Evolutionary conservation across 352 stramenopile species (phyloP).

Genomic region (Phytophthora pinifolia): DNA sequence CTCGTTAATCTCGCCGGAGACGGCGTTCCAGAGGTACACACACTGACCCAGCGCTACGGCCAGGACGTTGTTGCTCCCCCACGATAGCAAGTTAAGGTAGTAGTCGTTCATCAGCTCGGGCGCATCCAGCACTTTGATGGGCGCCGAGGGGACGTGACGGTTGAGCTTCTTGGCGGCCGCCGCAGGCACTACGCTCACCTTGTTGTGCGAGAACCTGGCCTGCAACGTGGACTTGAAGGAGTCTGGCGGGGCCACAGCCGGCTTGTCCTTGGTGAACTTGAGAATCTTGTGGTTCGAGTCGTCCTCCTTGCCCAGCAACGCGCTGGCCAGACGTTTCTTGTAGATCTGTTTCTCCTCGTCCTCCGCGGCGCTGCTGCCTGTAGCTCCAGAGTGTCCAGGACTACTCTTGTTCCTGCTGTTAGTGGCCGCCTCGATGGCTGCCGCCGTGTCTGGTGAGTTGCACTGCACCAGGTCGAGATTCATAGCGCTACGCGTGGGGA

Average conservation of each 20-base stretch:
- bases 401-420: slow-evolving; percentile 31
- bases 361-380: slow-evolving; percentile 29
- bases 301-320: slow-evolving; percentile 75
- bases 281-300: slow-evolving; percentile 94
- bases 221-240: slow-evolving; percentile 96
- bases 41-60: slow-evolving; percentile 96
- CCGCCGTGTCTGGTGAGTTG: slow-evolving; percentile 56
- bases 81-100: slow-evolving; percentile 99
- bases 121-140: slow-evolving; percentile 96
- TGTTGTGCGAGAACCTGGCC: slow-evolving; percentile 95
- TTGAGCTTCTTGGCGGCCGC: slow-evolving; percentile 87
- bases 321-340: slow-evolving; percentile 79
- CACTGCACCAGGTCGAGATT: slow-evolving; percentile 82
- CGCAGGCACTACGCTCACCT: slow-evolving; percentile 66
- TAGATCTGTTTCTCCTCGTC: slow-evolving; percentile 82
- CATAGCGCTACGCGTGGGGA: slow-evolving; percentile 85
- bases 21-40: slow-evolving; percentile 99
- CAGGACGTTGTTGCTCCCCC: slow-evolving; percentile 96
- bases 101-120: slow-evolving; percentile 99
- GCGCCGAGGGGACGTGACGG: slow-evolving; percentile 96
- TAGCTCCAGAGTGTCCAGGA: slow-evolving; percentile 15
- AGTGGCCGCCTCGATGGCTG: slow-evolving; percentile 40
- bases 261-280: slow-evolving; percentile 97
- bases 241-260: slow-evolving; percentile 86
- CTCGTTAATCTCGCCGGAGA: slow-evolving; percentile 95